Conservation (phyloP, 2,329 filamentous ascomycete species). For the Hymenoscyphus infarciens region DNA sequence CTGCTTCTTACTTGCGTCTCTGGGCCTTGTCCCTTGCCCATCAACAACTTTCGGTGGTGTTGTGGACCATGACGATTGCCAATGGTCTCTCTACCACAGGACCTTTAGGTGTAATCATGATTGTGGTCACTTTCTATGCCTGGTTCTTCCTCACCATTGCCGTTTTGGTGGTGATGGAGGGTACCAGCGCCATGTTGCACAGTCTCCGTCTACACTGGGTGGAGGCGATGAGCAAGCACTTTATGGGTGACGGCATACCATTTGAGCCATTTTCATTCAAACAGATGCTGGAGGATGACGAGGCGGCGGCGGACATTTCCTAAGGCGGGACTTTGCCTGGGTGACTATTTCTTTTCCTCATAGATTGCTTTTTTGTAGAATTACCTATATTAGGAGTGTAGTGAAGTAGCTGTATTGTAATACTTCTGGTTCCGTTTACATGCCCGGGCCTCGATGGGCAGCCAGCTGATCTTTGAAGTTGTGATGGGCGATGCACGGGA, state of each 20-base stretch:
- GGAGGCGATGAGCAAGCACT: slow-evolving; percentile 97
- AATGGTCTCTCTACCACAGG: slow-evolving; percentile 68
- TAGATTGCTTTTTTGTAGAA: slow-evolving; percentile 26
- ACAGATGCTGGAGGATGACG: slow-evolving; percentile 78
- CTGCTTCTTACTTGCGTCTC: slow-evolving; percentile 95
- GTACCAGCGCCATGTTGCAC: slow-evolving; percentile 93
- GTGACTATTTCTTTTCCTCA: slow-evolving; percentile 8
- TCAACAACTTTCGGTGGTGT: slow-evolving; percentile 92
- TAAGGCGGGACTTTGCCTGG: slow-evolving; percentile 18
- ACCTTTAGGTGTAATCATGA: slow-evolving; percentile 69
- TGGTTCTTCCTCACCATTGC: slow-evolving; percentile 85
- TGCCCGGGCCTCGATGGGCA: neutral
- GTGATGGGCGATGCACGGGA: neutral
- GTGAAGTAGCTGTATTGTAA: slow-evolving; percentile 1
- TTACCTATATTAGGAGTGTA: slow-evolving; percentile 11
- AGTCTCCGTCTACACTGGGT: slow-evolving; percentile 91
- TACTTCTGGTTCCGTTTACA: neutral
- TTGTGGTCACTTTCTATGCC: slow-evolving; percentile 77
- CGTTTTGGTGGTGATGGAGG: slow-evolving; percentile 91
- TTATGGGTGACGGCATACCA: slow-evolving; percentile 81
- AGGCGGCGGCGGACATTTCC: slow-evolving; percentile 52
- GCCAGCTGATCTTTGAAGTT: neutral
- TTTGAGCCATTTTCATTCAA: slow-evolving; percentile 90
- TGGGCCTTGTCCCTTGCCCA: slow-evolving; percentile 97
- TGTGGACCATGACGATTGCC: slow-evolving; percentile 93